phyloP scores from a whole-genome alignment of 805 yeast species.

The Blastobotrys parvus region DNA sequence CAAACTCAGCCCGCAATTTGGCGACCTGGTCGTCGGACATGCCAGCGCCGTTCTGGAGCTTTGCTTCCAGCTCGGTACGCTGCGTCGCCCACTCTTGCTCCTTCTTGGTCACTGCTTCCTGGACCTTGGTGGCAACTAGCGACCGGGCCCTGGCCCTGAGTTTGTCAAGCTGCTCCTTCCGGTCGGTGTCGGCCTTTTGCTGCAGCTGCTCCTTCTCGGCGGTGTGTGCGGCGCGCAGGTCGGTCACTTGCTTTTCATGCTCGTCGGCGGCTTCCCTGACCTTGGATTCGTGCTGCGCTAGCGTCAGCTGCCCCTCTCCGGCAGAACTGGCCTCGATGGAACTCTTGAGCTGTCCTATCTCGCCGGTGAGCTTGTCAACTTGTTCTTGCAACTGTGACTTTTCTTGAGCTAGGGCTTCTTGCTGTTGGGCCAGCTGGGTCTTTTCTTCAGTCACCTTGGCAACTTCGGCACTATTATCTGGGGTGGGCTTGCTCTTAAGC shows the following conservation, averaged over 20 bases:
- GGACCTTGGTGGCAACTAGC: background rate
- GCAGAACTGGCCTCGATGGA: too few species aligned
- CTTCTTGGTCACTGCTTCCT: background rate
- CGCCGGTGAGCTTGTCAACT: constrained; percentile 17
- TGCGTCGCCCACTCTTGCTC: background rate
- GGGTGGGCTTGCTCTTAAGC: constrained; percentile 10
- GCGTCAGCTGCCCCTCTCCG: too few species aligned
- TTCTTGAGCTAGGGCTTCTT: constrained; percentile 16
- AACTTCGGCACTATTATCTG: constrained; percentile 10
- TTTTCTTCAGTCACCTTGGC: constrained; percentile 4
- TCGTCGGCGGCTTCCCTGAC: too few species aligned
- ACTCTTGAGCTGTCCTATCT: too few species aligned
- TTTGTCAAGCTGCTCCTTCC: constrained; percentile 15
- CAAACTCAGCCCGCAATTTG: constrained; percentile 20
- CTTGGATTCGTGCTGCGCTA: too few species aligned
- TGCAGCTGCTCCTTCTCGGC: constrained; percentile 10
- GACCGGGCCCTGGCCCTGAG: background rate
- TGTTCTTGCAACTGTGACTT: constrained; percentile 21
- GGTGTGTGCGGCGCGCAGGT: too few species aligned
- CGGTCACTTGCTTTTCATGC: too few species aligned
- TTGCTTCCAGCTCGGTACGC: constrained; percentile 12
- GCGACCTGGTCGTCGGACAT: too few species aligned
- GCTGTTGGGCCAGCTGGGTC: constrained; percentile 11
- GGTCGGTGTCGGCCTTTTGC: constrained; percentile 6
- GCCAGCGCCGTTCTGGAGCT: constrained; percentile 9